These are phyloP conservation scores for Hanseniaspora clermontiae DNA, from an alignment of 805 yeast species.

Conservation along the genomic window DNA sequence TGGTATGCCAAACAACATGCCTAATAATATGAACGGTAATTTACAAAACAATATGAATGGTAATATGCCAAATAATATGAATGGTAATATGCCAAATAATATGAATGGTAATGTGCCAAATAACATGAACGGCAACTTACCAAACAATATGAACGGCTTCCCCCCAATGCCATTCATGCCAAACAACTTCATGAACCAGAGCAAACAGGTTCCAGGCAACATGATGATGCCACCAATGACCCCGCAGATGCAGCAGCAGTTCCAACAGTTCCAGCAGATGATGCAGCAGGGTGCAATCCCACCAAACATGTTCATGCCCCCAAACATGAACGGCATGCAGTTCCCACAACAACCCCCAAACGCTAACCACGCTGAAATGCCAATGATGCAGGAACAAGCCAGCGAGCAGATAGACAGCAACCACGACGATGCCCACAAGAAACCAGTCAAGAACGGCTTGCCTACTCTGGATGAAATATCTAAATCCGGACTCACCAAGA, in stretches of 20 bases:
- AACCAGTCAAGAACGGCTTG: neutral
- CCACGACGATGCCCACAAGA: neutral
- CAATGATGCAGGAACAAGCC: neutral
- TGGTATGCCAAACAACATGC: neutral
- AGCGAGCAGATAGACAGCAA: neutral
- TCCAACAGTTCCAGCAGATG: constrained; percentile 13
- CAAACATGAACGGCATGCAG: neutral
- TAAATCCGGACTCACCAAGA: constrained; percentile 5
- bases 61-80: too few relatives aligned
- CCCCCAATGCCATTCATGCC: constrained; percentile 9
- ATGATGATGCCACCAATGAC: constrained; percentile 8
- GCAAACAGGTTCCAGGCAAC: neutral
- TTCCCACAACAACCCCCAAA: constrained; percentile 3
- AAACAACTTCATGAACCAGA: constrained; percentile 5
- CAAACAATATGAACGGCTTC: neutral
- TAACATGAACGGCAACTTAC: constrained; percentile 9
- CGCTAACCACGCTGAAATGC: constrained; percentile 7
- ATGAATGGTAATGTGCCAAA: constrained; percentile 15
- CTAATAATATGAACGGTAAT: neutral
- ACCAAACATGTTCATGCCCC: constrained; percentile 1
- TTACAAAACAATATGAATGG: too few relatives aligned
- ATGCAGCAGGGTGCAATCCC: constrained; percentile 8
- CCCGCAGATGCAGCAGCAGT: constrained; percentile 5
- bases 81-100: neutral
- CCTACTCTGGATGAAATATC: constrained; percentile 11